Base-by-base conservation (phyloP, 2,329 filamentous ascomycete genomes). In the Verticillium tricorpus region DNA sequence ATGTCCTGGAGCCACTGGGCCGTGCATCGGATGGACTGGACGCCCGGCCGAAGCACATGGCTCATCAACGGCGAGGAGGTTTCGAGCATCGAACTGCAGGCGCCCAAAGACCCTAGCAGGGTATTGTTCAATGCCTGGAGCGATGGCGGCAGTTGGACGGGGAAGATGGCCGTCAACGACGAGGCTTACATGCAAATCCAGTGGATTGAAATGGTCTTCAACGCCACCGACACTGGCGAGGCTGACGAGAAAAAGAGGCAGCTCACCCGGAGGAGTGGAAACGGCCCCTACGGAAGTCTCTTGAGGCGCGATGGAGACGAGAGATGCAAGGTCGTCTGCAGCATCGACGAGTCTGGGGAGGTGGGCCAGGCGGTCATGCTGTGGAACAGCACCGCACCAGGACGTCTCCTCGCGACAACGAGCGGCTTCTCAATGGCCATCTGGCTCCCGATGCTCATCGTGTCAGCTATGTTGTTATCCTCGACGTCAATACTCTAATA, bases 141-240 rank as follows among this genome's bases (percentile, higher is more conserved):
- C 61, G 81, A 88, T 64, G 85, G 85, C 22, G 84, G 85, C 5
- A 73, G 74, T 57, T 88, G 85, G 85, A 81, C 80, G 55, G 85
- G 85, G 12, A 81, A 84, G 59, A 87, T 89, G 86, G 78, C 70
- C 5, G 69, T 78, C 5, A 75, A 77, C 3, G 76, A 73, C 12
- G 76, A 77, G 55, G 85, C 85, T 0, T 81, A 78, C 64, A 74
- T 88, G 67, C 82, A 88, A 68, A 78, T 89, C 19, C 82, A 86
- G 73, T 88, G 85, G 85, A 80, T 88, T 55, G 84, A 88, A 68
- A 77, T 88, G 72, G 77, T 85, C 25, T 88, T 82, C 68, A 84
- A 84, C 65, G 70, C 68, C 15, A 80, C 74, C 1, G 65, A 69
- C 9, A 61, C 56, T 1, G 22, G 22, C 17, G 57, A 62, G 14